Base-by-base conservation (phyloP, 116 monocot species). In the Thalassia testudinum region DNA sequence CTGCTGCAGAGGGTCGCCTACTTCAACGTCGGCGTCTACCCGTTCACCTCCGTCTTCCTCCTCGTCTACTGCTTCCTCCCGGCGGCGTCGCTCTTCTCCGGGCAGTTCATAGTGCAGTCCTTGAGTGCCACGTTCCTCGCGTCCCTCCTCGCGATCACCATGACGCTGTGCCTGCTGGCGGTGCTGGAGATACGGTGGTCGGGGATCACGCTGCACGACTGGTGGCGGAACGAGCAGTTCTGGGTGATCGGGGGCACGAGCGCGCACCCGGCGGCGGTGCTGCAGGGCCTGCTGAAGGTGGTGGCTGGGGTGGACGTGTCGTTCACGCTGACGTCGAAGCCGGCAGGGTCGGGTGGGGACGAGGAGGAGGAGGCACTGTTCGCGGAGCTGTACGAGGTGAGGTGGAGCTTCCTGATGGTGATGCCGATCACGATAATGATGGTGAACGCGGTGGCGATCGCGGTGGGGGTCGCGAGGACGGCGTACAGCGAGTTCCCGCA, bases 181-280 rank as follows among this genome's bases (percentile, higher is more conserved):
- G 7, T 97, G 43, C 77, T 97, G 24, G 89, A 97, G 74, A 79
- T 97, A 26, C 67, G 76, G 51, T 97, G 97, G 97, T 85, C 85
- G 0, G 89, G 89, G 29, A 89, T 97, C 30, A 82, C 88, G 1
- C 70, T 97, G 11, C 79, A 97, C 24, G 97, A 89, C 48, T 97
- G 97, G 97, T 97, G 97, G 97, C 13, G 97, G 1, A 97, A 97
- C 54, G 97, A 97, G 77, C 97, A 97, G 57, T 97, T 97, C 77
- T 97, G 97, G 97, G 29, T 97, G 25, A 97, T 97, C n/a, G 89
- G 89, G 0, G 89, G 89, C 12, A 97, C 97, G 1, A 97, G 97
- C 52, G 97, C 97, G 0, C 97, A 97, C 63, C 97, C 85, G 0
- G 82, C 85, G 0, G 97, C 97, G 0, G 89, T 97, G n/a, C 70